Base-by-base conservation (phyloP, 257 asterid genomes). In the Lithospermum erythrorhizon region DNA sequence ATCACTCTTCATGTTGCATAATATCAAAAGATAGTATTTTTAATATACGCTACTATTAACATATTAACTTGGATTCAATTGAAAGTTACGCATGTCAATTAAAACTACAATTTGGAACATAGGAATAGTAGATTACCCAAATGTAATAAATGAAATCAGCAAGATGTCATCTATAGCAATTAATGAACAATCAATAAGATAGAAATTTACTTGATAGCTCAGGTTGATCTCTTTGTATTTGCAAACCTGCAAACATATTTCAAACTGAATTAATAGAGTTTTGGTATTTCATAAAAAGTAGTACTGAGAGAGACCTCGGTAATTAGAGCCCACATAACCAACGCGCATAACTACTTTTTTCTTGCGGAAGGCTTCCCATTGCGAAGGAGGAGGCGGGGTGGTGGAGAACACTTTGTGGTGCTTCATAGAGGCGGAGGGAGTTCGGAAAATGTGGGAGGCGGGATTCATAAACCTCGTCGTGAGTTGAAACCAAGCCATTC, bases 331-430 rank as follows among this genome's bases (percentile, higher is more conserved):
- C 14, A 88, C 89, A 52, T 91, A 91, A 53, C 98, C 98, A 30
- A 91, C 95, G 23, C 95, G 96, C 95, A 91, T 88, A 54, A 86
- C 95, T 21, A 91, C 95, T 81, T 88, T 91, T 88, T 91, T 91
- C 76, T 88, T 91, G 62, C 89, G 85, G 63, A 82, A 70, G 54
- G 95, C 52, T 59, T 83, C 88, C 98, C 98, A 91, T 73, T 35
- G 21, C 37, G 70, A 51, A 14, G 70, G 67, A 61, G 73, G 58
- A 13, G 71, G 68, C 59, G 67, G 73, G 59, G 71, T 30, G 27
- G 66, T 57, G 51, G 59, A 57, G 32, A 74, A 25, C 5, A 73
- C 13, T 55, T 65, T 70, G 14, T 69, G 57, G 19, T 69, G 70
- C 48, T 66, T 73, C 6, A 27, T 27, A 27, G 32, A 27, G 6